These are phyloP conservation scores for Berkeleyomyces basicola DNA, from an alignment of 2,329 filamentous ascomycete species.

Conservation along the genomic window DNA sequence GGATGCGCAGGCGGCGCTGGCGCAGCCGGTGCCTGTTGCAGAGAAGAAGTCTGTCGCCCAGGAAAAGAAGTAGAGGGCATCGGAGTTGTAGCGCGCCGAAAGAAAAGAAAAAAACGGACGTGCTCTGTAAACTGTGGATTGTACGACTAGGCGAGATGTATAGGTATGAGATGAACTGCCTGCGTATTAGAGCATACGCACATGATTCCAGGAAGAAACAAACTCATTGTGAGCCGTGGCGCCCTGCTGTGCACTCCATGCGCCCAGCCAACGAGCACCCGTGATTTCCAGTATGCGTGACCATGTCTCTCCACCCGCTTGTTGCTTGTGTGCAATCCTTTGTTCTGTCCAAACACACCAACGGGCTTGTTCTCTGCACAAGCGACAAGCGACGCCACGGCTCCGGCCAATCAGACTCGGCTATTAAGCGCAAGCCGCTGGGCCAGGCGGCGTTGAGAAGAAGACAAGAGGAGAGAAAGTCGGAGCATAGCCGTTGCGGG, in stretches of 20 bases:
- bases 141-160: background rate
- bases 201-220: no score
- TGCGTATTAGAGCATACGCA: no score
- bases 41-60: background rate
- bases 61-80: background rate
- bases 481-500: background rate
- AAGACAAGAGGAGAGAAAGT: background rate
- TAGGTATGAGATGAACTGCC: background rate
- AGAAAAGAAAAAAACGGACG: no score
- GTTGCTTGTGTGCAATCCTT: no score
- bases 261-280: no score
- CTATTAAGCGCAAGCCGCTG: background rate
- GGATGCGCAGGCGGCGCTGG: slow-evolving; percentile 1
- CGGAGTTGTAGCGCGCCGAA: background rate
- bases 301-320: no score
- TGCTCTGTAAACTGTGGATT: background rate
- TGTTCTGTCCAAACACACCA: background rate
- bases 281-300: no score
- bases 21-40: background rate
- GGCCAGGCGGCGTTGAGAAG: background rate
- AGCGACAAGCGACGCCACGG: background rate
- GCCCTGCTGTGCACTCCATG: no score
- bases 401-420: background rate
- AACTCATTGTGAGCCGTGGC: no score
- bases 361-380: background rate